Evolutionary conservation across 2,329 filamentous ascomycete genomes (phyloP), one percentile per base, ranked within the genome.

Genomic region (Corynespora cassiicola): DNA sequence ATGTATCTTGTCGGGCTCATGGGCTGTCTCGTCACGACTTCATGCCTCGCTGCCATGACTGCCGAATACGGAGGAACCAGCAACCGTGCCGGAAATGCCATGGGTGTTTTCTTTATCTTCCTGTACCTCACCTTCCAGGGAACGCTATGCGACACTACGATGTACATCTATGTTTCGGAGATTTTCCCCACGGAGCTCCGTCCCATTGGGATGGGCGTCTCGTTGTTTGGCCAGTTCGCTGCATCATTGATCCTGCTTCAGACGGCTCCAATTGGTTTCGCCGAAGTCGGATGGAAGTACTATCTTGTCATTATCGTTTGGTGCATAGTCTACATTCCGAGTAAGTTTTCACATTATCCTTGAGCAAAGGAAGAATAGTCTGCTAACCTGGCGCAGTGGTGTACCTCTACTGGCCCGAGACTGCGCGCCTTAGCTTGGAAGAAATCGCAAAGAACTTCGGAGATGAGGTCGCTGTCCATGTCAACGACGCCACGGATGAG

Each of bases 191-290:
- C 37, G 0, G 73, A 77, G 35, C 75, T 78, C 18, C 68, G 76
- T 2, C 69, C 75, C 0, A 78, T 77, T 20, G 76, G 75, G 7
- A 77, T 78, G 65, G 75, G 73, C 0, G 75, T 77, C 54, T 75
- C 72, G 0, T 45, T 79, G 1, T 77, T 78, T 35, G 75, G 75
- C 3, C 47, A 53, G 11, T 53, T 56, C 14, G 43, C 42, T 11
- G 35, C 50, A 4, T 44, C 43, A 14, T 33, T 79, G 1, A 72
- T 78, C 15, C 65, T 77, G 0, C 61, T 78, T 1, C 72, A 79
- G 48, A 76, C 45, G 11, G 52, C 50, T 8, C 47, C 52, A 3
- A 45, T 47, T 20, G 52, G 45, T 5, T 56, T 56, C 26, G 64
- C 64, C 5, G 58, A 68, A 5, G 66, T 74, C 0, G 73, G 73